Evolutionary conservation across 1,284 basidiomycete genomes (phyloP).

Genomic region (Pyrrhoderma noxium): DNA sequence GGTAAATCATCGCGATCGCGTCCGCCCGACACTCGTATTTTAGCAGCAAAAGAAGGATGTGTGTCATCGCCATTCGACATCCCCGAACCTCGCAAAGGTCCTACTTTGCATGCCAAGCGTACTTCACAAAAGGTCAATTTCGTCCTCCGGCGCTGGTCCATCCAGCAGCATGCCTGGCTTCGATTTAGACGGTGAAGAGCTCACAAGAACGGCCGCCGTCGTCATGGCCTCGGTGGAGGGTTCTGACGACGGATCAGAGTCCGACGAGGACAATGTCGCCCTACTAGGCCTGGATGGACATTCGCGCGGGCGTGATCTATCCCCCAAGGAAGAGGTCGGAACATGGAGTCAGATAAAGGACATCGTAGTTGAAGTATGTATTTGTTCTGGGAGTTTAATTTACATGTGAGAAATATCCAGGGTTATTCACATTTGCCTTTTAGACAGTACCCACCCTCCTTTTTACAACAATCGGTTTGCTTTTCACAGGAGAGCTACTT

Average conservation of each 20-base stretch:
- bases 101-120: constrained; percentile 10
- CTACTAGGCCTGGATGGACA: constrained; percentile 11
- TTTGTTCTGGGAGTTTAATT: neutral
- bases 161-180: neutral
- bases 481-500: constrained; percentile 85
- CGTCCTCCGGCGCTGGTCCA: neutral
- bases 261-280: constrained; percentile 15
- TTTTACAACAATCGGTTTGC: constrained; percentile 62
- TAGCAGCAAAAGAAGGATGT: neutral
- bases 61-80: constrained; percentile 1
- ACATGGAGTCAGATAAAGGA: constrained; percentile 47
- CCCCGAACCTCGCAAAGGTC: neutral
- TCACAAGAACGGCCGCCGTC: neutral
- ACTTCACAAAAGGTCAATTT: constrained; percentile 7
- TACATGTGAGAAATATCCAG: neutral
- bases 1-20: too few species aligned
- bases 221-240: constrained; percentile 7
- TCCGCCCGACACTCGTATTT: too few species aligned
- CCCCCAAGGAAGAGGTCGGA: constrained; percentile 3
- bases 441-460: constrained; percentile 70
- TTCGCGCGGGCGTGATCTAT: constrained; percentile 14
- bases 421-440: too few species aligned
- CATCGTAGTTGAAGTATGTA: constrained; percentile 50
- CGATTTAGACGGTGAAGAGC: constrained; percentile 2
- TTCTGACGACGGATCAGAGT: constrained; percentile 10